Evolutionary conservation across 2,329 filamentous ascomycete genomes (phyloP).

Genomic region (Penicillium sp.): DNA sequence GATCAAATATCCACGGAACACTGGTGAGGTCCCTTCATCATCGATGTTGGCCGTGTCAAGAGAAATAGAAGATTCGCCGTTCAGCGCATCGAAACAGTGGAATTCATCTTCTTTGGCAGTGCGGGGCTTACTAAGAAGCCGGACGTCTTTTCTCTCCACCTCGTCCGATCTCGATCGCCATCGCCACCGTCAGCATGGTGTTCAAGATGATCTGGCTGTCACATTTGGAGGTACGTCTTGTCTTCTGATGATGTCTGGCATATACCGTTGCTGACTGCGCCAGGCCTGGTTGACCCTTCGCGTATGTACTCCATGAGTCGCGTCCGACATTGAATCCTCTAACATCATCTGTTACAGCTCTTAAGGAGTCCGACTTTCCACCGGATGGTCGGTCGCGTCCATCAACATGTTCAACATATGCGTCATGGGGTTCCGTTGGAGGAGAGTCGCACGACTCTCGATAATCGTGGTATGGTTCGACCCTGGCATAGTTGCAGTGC

Average conservation of each 20-base stretch:
- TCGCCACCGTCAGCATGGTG: conserved; percentile 20
- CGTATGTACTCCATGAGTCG: too few relatives aligned
- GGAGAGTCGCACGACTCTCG: conserved; percentile 40
- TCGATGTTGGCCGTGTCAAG: conserved; percentile 8
- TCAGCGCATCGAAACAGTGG: too few relatives aligned
- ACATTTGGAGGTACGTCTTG: conserved; percentile 32
- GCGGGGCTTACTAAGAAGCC: conserved; percentile 13
- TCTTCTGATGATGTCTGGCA: not conserved
- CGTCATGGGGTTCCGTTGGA: conserved; percentile 41
- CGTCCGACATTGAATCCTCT: conserved; percentile 4
- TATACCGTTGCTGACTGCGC: not conserved
- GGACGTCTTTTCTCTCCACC: not conserved
- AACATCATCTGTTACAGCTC: conserved; percentile 27
- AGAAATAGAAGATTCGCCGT: too few relatives aligned
- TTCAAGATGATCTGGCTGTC: conserved; percentile 27
- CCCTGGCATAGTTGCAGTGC: not conserved
- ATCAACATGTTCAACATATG: conserved; percentile 39
- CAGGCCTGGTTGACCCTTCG: conserved; percentile 36
- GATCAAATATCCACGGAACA: conserved; percentile 10
- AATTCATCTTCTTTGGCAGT: too few relatives aligned
- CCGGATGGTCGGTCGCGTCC: conserved; percentile 39
- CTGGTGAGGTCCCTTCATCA: conserved; percentile 11
- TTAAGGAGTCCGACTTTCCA: conserved; percentile 42
- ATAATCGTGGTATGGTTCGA: conserved; percentile 27
- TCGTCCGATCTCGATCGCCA: not conserved